A percentile compares a stretch with the other conserved stretches of the same genome.
phyloP scores from a whole-genome alignment of 345 rosid genomes.

The Punica granatum region DNA sequence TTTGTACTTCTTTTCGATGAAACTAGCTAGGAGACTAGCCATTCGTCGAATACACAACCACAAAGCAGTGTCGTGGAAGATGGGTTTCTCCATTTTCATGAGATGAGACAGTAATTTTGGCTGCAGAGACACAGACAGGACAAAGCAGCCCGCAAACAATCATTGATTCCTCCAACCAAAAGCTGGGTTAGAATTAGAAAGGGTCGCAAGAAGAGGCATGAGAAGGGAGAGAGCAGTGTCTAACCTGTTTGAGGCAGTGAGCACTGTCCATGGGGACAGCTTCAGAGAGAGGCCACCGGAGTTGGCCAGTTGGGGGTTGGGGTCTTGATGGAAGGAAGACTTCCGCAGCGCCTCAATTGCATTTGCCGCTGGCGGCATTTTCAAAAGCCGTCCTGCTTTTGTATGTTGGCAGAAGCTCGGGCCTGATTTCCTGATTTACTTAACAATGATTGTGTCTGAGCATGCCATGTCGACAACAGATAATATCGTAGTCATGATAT shows the following conservation, averaged over 20 bases:
- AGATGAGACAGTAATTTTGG: background rate
- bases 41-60: background rate
- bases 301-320: too few relatives aligned
- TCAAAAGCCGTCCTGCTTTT: background rate
- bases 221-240: background rate
- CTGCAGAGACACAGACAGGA: background rate
- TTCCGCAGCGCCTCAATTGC: background rate
- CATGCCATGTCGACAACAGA: too few relatives aligned
- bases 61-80: background rate
- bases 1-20: background rate
- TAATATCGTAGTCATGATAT: too few relatives aligned
- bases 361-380: background rate
- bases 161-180: background rate
- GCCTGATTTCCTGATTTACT: too few relatives aligned
- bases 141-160: background rate
- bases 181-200: background rate
- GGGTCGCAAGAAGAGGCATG: background rate
- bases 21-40: background rate
- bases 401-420: background rate
- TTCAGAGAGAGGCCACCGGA: background rate
- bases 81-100: background rate
- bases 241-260: conserved; percentile 1
- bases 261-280: background rate
- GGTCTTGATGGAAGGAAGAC: background rate
- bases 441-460: too few relatives aligned